phyloP scores from a whole-genome alignment of 306 rosid species.

The Vigna hirtella region DNA sequence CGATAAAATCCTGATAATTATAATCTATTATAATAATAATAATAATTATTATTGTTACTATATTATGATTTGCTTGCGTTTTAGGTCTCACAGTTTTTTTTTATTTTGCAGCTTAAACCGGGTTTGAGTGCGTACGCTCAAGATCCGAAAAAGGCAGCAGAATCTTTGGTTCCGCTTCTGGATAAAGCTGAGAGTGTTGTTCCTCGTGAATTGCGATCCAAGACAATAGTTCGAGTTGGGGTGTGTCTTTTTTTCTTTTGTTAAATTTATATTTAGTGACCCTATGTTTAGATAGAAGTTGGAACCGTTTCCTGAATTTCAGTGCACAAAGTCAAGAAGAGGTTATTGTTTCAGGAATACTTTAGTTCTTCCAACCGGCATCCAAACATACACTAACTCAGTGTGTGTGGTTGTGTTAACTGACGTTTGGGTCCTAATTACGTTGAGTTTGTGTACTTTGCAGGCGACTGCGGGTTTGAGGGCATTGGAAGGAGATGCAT shows the following conservation, averaged over 20 bases:
- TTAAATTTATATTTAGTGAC: background rate
- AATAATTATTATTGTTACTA: background rate
- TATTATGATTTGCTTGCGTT: background rate
- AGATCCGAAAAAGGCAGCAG: slow-evolving; percentile 77
- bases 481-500: slow-evolving; percentile 78
- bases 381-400: background rate
- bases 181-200: slow-evolving; percentile 78
- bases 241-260: slow-evolving; percentile 47
- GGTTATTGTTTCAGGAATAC: background rate
- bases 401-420: slow-evolving; percentile 22
- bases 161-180: slow-evolving; percentile 69
- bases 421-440: slow-evolving; percentile 34
- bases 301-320: background rate
- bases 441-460: slow-evolving; percentile 45
- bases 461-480: slow-evolving; percentile 99
- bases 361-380: background rate
- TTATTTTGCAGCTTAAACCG: slow-evolving; percentile 58
- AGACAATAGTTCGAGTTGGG: slow-evolving; percentile 96
- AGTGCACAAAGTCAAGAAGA: background rate
- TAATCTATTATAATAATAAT: background rate
- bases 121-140: slow-evolving; percentile 82
- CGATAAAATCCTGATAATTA: background rate
- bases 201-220: slow-evolving; percentile 71
- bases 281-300: background rate
- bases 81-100: slow-evolving; percentile 28